A percentile compares a stretch with the other conserved stretches of the same genome.
Conservation (phyloP, 768 basidiomycete species). For the Suillus bovinus region DNA sequence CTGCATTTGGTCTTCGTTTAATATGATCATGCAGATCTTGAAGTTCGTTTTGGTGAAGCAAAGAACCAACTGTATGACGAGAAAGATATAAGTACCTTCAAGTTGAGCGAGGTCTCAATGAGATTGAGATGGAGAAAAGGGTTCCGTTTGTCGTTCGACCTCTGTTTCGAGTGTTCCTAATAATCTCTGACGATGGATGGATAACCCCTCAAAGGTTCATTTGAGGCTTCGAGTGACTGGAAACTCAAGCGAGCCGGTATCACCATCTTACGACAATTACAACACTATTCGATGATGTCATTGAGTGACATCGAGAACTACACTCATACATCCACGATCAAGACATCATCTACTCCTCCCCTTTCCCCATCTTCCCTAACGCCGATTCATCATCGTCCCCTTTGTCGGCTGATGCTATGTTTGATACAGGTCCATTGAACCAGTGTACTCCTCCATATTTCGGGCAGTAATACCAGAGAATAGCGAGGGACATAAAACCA, state of each 20-base stretch:
- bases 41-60: background rate
- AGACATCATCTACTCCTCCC: background rate
- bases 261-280: background rate
- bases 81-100: conserved; percentile 36
- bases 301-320: background rate
- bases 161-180: conserved; percentile 49
- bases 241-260: too few relatives aligned
- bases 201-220: background rate
- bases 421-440: conserved; percentile 31
- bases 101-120: conserved; percentile 35
- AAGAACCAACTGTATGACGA: conserved; percentile 30
- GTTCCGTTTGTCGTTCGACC: conserved; percentile 60
- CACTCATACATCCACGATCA: background rate
- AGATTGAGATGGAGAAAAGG: conserved; percentile 37
- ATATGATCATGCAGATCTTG: conserved; percentile 21
- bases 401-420: background rate
- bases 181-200: conserved; percentile 43
- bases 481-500: conserved; percentile 33
- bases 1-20: background rate
- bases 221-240: background rate
- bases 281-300: background rate
- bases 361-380: background rate
- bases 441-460: conserved; percentile 29
- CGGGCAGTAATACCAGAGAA: conserved; percentile 19
- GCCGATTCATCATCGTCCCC: background rate